Base-by-base conservation (phyloP, 768 basidiomycete species). In the Podaxis sp. region DNA sequence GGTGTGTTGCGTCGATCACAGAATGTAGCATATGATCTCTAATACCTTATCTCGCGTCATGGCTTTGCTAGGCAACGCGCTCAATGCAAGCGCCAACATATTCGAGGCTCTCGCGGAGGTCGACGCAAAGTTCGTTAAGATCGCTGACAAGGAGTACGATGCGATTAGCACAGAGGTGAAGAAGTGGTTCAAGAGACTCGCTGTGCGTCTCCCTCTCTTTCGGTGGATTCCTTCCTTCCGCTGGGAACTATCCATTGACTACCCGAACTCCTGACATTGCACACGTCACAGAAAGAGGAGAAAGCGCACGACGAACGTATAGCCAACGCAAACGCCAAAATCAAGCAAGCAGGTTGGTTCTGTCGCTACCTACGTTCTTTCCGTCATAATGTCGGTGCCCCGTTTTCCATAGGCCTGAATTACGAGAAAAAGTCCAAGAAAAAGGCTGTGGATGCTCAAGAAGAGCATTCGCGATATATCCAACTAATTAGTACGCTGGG, bases 131-230 rank as follows among this genome's bases (percentile, higher is more conserved):
- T 92, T 91, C 73, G 83, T 84, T 46, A 93, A 89, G 75, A 70
- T 89, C 64, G 83, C 83, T 12, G 88, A 90, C 67, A 91, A 85
- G 74, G 91, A 93, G 66, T 90, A 86, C 63, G 85, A 87, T 64
- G 69, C 61, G 22, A 76, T 91, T 55, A 86, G 84, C 65, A 73
- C 77, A 33, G 91, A 92, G 65, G 85, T 91, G 46, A 89, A 87
- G 79, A 93, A 90, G 69, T 93, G 91, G 90, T 87, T 93, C 80
- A 92, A 90, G 84, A 91, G 87, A 73, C 81, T 93, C 38, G 82
- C 86, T 54, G 91, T 93, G 68, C 67, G 89, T 75, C n/a, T 33
- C 33, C 33, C 33, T 33, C 33, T 33, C 8, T 38, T 30, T 30
- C 26, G 30, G 44, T 53, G 40, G 50, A 11, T 30, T 33, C 41